Percentiles rank a stretch among this genome's conserved stretches.
Evolutionary conservation across 2,329 filamentous ascomycete genomes (phyloP).

Genomic region (Apiospora rasikravindrae): DNA sequence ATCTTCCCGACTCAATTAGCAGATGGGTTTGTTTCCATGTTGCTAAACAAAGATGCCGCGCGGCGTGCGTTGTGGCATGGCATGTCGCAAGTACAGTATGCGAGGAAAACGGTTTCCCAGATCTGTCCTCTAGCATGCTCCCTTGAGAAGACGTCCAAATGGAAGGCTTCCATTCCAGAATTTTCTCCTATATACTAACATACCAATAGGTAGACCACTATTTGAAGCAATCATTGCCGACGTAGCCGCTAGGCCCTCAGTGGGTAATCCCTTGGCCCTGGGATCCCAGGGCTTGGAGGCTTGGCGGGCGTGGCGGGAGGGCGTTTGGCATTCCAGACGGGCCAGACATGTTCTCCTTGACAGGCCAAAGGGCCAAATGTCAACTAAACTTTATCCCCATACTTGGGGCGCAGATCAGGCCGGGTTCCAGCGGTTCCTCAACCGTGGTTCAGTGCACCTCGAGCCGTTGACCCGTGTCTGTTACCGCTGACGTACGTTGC

Average conservation of each 20-base stretch:
- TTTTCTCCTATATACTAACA: background rate
- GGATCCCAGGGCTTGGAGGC: background rate
- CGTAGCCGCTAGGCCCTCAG: constrained; percentile 1
- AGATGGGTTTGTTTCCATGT: background rate
- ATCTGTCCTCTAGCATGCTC: background rate
- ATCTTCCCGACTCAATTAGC: background rate
- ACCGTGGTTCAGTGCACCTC: background rate
- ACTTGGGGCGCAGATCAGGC: background rate
- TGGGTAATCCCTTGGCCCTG: background rate
- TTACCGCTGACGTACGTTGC: no score
- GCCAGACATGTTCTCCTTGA: background rate
- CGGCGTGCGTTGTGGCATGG: background rate
- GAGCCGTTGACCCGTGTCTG: background rate
- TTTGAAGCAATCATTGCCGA: background rate
- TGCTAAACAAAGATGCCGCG: background rate
- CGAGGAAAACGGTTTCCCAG: background rate
- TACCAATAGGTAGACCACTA: background rate
- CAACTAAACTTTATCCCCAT: constrained; percentile 14
- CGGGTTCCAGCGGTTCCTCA: background rate
- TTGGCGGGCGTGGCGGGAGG: background rate
- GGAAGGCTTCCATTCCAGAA: no score
- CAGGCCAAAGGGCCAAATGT: background rate
- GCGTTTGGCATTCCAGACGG: background rate
- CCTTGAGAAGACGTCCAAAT: background rate
- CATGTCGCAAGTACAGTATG: background rate